Conservation (phyloP, 192 early-diverging fungal genomes). For the Cetraspora pellucida region DNA sequence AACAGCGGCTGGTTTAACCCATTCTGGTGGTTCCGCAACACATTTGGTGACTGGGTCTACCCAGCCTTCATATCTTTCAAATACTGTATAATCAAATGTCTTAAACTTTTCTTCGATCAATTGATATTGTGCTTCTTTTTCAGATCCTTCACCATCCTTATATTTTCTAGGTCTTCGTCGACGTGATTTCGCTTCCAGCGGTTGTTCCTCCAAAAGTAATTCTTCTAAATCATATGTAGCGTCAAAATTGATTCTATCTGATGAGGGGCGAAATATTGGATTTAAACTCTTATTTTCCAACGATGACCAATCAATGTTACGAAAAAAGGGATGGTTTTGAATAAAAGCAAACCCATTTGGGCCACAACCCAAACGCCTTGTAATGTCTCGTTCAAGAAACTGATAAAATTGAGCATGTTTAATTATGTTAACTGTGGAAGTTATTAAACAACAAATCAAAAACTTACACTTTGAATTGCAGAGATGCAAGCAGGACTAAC, state of each 20-base stretch:
- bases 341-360: constrained; percentile 48
- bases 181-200: constrained; percentile 47
- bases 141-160: constrained; percentile 41
- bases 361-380: constrained; percentile 51
- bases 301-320: constrained; percentile 47
- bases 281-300: constrained; percentile 48
- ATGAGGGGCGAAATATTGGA: constrained; percentile 51
- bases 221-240: constrained; percentile 78
- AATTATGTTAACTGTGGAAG: not conserved
- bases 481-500: constrained; percentile 70
- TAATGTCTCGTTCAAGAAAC: constrained; percentile 59
- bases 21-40: constrained; percentile 68
- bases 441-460: not conserved
- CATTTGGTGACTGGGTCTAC: constrained; percentile 61
- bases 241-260: constrained; percentile 69
- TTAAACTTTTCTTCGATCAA: constrained; percentile 73
- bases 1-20: constrained; percentile 52
- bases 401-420: constrained; percentile 26
- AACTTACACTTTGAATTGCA: constrained; percentile 67
- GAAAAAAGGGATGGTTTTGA: constrained; percentile 56
- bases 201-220: constrained; percentile 69
- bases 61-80: constrained; percentile 70
- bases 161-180: constrained; percentile 44
- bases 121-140: constrained; percentile 51
- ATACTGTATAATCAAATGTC: constrained; percentile 81